Base-by-base conservation (phyloP, 306 rosid species). In the Abrus pulchellus region DNA sequence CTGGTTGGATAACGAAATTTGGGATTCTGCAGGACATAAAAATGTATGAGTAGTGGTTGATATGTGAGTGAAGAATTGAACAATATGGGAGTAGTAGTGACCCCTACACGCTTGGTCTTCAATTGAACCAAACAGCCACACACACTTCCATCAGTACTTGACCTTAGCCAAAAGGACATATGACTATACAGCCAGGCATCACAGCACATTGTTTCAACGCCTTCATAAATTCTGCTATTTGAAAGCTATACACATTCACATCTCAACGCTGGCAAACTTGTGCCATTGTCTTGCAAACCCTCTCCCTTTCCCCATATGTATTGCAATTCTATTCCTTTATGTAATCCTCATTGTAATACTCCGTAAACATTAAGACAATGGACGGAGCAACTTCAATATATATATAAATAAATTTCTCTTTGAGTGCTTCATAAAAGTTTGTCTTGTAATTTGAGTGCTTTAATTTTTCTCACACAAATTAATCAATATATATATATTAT, bases 251-350 rank as follows among this genome's bases (percentile, higher is more conserved):
- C 88, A 85, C 27, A 52, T 77, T 73, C 28, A 65, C 72, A 45
- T 82, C 83, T 81, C 85, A 72, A 72, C 69, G 83, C 85, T 85
- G 85, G 81, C 86, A 73, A 81, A 49, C 81, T 78, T 59, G 13
- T 76, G 77, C 80, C 72, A 6, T 57, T 76, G 72, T 80, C 79
- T 84, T 70, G 6, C 67, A 59, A 49, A 63, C 13, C 82, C 66
- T 29, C 55, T 59, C 38, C 38, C 49, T 29, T 49, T 41, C 71
- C 44, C 60, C 68, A 6, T 27, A 9, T n/a, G 43, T 53, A 62
- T 68, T 45, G 53, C 41, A 27, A 29, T 57, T 47, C 27, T 27
- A 41, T 5, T 8, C 76, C 14, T 36, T 52, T 52, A 52, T 70
- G 38, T 4, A 10, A 3, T 27, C 29, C 29, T 63, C 6, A 32